Conservation (phyloP, 2,329 filamentous ascomycete species). For the Penicillium sp. region DNA sequence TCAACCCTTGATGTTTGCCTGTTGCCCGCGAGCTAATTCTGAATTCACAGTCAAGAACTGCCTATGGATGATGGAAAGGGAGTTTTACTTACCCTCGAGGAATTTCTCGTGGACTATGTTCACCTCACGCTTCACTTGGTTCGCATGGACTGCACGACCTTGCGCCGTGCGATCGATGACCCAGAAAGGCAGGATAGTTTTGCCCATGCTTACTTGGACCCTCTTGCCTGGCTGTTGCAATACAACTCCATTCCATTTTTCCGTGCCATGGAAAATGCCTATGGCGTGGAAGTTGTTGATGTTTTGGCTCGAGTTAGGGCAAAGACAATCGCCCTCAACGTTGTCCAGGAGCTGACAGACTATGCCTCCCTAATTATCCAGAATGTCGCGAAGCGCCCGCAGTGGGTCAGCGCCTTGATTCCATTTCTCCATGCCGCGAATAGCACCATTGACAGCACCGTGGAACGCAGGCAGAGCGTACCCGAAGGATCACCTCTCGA, state of each 20-base stretch:
- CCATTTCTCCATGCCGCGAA: constrained; percentile 25
- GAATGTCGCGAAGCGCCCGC: constrained; percentile 31
- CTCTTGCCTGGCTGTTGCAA: constrained; percentile 39
- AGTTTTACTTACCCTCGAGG: constrained; percentile 36
- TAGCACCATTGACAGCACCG: constrained; percentile 31
- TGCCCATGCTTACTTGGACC: constrained; percentile 35
- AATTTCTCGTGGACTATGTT: constrained; percentile 43
- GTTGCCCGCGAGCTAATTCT: constrained; percentile 7
- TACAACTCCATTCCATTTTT: constrained; percentile 39
- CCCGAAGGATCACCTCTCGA: constrained; percentile 22
- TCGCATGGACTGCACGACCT: constrained; percentile 37
- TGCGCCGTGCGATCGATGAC: constrained; percentile 32
- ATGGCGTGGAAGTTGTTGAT: constrained; percentile 29
- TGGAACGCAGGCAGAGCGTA: constrained; percentile 21
- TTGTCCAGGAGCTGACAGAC: constrained; percentile 29
- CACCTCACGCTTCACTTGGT: constrained; percentile 44
- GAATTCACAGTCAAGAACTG: constrained; percentile 30
- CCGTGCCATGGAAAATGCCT: constrained; percentile 31
- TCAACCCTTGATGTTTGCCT: neutral
- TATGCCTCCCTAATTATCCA: constrained; percentile 29
- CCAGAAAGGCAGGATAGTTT: constrained; percentile 32
- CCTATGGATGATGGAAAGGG: constrained; percentile 32
- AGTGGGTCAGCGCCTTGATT: constrained; percentile 25
- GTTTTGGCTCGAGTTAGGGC: constrained; percentile 32
- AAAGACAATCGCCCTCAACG: constrained; percentile 27